Evolutionary conservation across 345 rosid genomes (phyloP).

Genomic region (Populus ilicifolia): DNA sequence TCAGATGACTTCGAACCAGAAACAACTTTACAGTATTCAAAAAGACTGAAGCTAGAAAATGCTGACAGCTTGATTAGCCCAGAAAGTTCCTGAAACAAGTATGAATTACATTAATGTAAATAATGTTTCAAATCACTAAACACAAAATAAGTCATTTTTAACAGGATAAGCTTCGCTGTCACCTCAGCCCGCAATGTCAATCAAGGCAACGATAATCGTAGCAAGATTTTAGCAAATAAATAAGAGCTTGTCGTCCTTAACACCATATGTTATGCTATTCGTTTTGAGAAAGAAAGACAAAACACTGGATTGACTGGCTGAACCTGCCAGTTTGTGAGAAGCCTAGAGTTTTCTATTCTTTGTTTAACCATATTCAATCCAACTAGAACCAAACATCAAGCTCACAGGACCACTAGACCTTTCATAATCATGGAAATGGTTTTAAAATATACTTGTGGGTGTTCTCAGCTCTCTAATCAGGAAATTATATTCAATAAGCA

Average conservation of each 20-base stretch:
- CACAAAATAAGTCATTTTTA: not conserved
- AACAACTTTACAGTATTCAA: conserved; percentile 93
- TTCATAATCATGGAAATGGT: not conserved
- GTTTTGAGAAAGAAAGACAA: not conserved
- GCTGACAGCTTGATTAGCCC: conserved; percentile 87
- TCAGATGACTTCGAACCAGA: conserved; percentile 87
- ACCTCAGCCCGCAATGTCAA: not conserved
- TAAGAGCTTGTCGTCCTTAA: not conserved
- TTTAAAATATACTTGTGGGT: not conserved
- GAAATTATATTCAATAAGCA: not conserved
- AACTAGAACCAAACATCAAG: not conserved
- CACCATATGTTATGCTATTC: not conserved
- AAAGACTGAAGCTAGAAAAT: conserved; percentile 88
- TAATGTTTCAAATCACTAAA: not conserved
- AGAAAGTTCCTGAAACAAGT: conserved; percentile 72
- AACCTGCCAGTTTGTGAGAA: not conserved
- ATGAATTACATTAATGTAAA: conserved; percentile 14
- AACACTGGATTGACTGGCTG: not conserved
- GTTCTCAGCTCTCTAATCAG: not conserved
- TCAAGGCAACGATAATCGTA: not conserved
- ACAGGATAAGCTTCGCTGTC: not conserved
- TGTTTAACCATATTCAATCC: not conserved
- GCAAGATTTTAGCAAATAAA: not conserved
- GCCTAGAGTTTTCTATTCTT: not conserved
- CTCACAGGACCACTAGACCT: not conserved